Evolutionary conservation across 1,139 yeast genomes (phyloP), one percentile per base, ranked within the genome.

Genomic region (Protomyces inundatus): DNA sequence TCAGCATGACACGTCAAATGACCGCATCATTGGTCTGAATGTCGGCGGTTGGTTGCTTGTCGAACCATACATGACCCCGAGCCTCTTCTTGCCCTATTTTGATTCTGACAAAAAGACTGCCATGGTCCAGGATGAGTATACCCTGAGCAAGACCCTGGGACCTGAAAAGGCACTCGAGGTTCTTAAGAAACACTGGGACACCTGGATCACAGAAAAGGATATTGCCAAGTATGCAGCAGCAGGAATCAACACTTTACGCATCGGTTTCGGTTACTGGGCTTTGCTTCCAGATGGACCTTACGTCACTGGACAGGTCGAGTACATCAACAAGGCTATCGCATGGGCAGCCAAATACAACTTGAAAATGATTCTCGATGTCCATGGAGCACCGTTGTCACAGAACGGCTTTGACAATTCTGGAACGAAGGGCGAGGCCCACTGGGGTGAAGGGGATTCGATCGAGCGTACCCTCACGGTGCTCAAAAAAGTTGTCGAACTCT

Each of bases 231-330:
- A 93, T 61, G 81, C 82, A 40, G 69, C 73, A 6, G 68, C 69
- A 14, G 97, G 98, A 0, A 80, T 93, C 70, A 91, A 91, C 76
- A 79, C 87, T 67, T 97, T 90, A 39, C 83, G 98, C 71, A 87
- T 93, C 66, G 98, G 98, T 35, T 84, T 93, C 67, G 98, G 98
- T 6, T 93, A 93, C 79, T 93, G 98, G 98, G 97, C 98, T 4
- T 90, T 87, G 75, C 75, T 81, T 61, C 80, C 77, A 16, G 77
- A 79, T 66, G 97, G 91, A 73, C 97, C 98, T 3, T 93, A 89
- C 73, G 95, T 89, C 57, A 85, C 82, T 72, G 98, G 98, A 34
- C 97, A 90, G 76, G 84, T 80, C 65, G 73, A 76, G 23, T 89
- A 87, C 74, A 77, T 91, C 65, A 91, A 88, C 70, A 77, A 80